These are phyloP conservation scores for Cubamyces lactineus DNA, from an alignment of 768 basidiomycete genomes.

Conservation along the genomic window DNA sequence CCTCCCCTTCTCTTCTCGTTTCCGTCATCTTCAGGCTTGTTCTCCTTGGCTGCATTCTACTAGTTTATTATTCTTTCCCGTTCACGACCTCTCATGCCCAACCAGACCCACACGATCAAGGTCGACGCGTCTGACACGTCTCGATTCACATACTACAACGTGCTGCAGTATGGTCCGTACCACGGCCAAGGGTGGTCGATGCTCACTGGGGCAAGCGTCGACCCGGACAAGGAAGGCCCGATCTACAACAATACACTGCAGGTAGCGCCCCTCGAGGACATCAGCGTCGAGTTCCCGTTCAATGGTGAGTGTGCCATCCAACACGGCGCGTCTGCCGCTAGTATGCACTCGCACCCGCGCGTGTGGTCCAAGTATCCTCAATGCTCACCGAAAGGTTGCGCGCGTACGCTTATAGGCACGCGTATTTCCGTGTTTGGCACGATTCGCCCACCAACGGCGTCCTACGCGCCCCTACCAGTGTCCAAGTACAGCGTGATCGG, in stretches of 20 bases:
- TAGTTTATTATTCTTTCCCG: too few species aligned
- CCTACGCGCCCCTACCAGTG: not conserved
- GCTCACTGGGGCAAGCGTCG: not conserved
- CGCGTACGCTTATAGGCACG: not conserved
- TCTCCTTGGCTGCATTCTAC: too few species aligned
- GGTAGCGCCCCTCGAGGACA: not conserved
- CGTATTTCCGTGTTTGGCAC: constrained; percentile 2
- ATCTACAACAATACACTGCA: constrained; percentile 1
- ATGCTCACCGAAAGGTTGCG: too few species aligned
- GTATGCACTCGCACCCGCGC: too few species aligned
- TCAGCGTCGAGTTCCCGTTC: not conserved
- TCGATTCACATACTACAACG: not conserved
- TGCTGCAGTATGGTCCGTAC: not conserved
- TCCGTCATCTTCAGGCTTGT: too few species aligned
- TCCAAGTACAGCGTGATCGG: constrained; percentile 1
- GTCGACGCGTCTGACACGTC: too few species aligned
- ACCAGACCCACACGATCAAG: too few species aligned
- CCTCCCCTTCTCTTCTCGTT: too few species aligned
- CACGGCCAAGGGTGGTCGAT: not conserved
- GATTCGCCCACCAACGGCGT: not conserved
- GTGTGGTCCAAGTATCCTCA: too few species aligned
- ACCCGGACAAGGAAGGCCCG: not conserved
- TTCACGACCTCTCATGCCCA: too few species aligned
- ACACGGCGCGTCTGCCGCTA: too few species aligned
- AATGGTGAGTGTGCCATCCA: not conserved